Base-by-base conservation (phyloP, 371 early-diverging fungal species). In the Apophysomyces sp. region DNA sequence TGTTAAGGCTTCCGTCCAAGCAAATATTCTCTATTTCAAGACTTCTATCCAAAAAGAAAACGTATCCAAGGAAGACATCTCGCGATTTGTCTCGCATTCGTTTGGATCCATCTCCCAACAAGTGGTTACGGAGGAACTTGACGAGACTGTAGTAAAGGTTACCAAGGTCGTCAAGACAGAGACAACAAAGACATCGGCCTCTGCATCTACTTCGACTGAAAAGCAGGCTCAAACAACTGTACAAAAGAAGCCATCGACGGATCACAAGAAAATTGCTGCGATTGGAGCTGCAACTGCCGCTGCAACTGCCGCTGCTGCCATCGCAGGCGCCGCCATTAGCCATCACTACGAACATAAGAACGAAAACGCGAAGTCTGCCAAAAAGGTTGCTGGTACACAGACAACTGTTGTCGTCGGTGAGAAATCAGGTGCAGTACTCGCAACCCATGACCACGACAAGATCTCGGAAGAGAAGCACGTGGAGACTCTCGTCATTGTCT, bases 21-120 rank as follows among this genome's bases (percentile, higher is more conserved):
- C 65, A 13, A 65, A 53, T 18, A 30, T 73, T 11, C 54, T 65
- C 4, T 26, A 41, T 8, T 55, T 71, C 59, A 58, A 44, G 28
- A 8, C 5, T 0, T 26, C 61, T 8, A 32, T 69, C 24, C 24
- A 31, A n/a, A 37, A 58, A 1, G 15, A 37, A 27, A 63, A 66
- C 2, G 57, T 61, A 1, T 12, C 40, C 2, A 58, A 59, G 4
- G 41, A 69, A n/a, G n/a, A 57, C 7, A 58, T 69, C 12, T 34
- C 40, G n/a, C 57, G 64, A 16, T 55, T 54, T 39, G 57, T 55
- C 27, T 41, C 56, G 12, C 58, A 53, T 32, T 51, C 62, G 11
- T 77, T 77, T 52, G 68, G 65, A 12, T 31, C 61, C n/a, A 39
- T 51, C 3, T 61, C 61, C 6, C 65, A 36, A 7, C 37, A 56